Evolutionary conservation across 2,329 filamentous ascomycete species (phyloP), one percentile per base, ranked within the genome.

Genomic region (Didymellaceae sp.): DNA sequence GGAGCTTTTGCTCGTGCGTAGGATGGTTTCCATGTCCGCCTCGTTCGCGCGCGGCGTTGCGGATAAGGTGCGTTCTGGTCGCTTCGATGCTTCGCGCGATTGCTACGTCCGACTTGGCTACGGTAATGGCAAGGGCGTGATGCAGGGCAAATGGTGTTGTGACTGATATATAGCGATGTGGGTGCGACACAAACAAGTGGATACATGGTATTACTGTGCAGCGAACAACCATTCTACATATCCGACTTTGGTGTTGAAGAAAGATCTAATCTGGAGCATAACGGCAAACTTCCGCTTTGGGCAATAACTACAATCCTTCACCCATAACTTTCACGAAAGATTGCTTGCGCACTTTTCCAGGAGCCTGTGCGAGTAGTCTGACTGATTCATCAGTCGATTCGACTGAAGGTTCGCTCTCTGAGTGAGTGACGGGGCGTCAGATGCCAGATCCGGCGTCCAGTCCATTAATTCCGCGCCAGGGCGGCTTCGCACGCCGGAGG

Each of bases 391-490:
- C n/a, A n/a, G n/a, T n/a, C n/a, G n/a, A n/a, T n/a, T n/a, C n/a
- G n/a, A n/a, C n/a, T n/a, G n/a, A n/a, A n/a, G n/a, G n/a, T n/a
- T n/a, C n/a, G n/a, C n/a, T n/a, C n/a, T n/a, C n/a, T n/a, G n/a
- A n/a, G n/a, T 40, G 54, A 48, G 21, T 41, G 26, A 45, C 45
- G 48, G 57, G 55, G 54, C n/a, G 56, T 43, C 45, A 45, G 51
- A 72, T 72, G 70, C 63, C 65, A 48, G 62, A 68, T 55, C 62
- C 57, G n/a, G n/a, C n/a, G n/a, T n/a, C n/a, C n/a, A n/a, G n/a
- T n/a, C n/a, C n/a, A 43, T 42, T 61, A 32, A 58, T 58, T 38
- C 53, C 58, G 25, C 58, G 57, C n/a, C n/a, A n/a, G n/a, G n/a
- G n/a, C 57, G 67, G 67, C 48, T 67, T 66, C 57, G 67, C 50